Percentiles rank a stretch among this genome's conserved stretches.
Evolutionary conservation across 1,284 basidiomycete genomes (phyloP).

Genomic region (Mrakiaceae sp.): DNA sequence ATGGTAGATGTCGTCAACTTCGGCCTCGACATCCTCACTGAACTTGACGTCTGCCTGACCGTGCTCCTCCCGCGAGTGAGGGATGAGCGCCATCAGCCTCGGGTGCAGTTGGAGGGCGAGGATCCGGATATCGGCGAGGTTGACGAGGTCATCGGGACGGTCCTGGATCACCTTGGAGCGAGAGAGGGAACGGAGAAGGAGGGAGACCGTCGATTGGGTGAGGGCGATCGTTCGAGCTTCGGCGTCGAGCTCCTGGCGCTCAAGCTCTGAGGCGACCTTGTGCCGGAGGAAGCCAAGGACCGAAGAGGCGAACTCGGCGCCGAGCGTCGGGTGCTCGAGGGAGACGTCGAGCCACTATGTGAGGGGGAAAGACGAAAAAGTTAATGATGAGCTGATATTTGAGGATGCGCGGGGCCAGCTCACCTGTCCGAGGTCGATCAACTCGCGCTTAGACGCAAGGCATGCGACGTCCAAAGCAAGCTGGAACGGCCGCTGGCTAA

Average conservation of each 20-base stretch:
- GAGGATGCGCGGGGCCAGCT: background rate
- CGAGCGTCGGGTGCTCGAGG: constrained; percentile 51
- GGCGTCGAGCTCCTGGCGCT: constrained; percentile 63
- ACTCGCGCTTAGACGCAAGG: constrained; percentile 81
- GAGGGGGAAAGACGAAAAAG: background rate
- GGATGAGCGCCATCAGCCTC: constrained; percentile 88
- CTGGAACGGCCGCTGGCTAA: constrained; percentile 74
- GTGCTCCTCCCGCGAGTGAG: constrained; percentile 77
- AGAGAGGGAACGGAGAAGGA: constrained; percentile 68
- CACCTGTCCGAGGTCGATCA: constrained; percentile 78
- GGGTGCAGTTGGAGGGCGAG: constrained; percentile 92
- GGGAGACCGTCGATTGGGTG: constrained; percentile 75
- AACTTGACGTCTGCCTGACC: constrained; percentile 85
- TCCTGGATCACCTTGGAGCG: constrained; percentile 49
- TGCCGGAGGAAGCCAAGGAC: constrained; percentile 77
- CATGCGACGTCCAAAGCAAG: constrained; percentile 89
- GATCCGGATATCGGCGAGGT: constrained; percentile 85
- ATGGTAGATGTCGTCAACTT: constrained; percentile 92
- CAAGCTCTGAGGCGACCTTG: constrained; percentile 78
- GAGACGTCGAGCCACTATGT: constrained; percentile 72
- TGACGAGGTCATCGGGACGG: constrained; percentile 52
- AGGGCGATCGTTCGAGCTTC: constrained; percentile 72
- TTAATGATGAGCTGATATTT: too few species aligned
- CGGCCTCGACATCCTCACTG: constrained; percentile 74
- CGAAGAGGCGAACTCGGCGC: constrained; percentile 73